A percentile compares a stretch with the other conserved stretches of the same genome.
These are phyloP conservation scores for Furcasterigmium furcatum DNA, from an alignment of 2,329 filamentous ascomycete genomes.

Conservation along the genomic window DNA sequence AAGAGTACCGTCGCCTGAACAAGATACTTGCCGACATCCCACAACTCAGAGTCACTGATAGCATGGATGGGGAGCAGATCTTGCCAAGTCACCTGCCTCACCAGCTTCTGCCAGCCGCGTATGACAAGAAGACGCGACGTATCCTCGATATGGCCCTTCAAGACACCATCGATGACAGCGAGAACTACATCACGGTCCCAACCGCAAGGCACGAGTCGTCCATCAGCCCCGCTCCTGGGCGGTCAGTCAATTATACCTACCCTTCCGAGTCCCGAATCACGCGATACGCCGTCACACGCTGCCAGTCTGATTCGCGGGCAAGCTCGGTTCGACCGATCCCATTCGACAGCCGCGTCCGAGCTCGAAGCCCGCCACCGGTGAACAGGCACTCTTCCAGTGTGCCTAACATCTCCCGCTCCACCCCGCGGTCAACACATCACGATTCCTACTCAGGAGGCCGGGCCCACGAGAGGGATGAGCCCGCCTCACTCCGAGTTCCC, in stretches of 20 bases:
- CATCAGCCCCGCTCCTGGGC: too few species aligned
- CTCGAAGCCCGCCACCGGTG: neutral
- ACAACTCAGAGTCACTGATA: conserved; percentile 36
- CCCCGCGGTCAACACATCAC: neutral
- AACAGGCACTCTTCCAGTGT: neutral
- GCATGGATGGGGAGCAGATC: conserved; percentile 63
- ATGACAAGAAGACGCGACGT: conserved; percentile 55
- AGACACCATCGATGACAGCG: conserved; percentile 28
- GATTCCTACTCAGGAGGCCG: too few species aligned
- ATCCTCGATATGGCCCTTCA: conserved; percentile 58
- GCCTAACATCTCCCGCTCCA: neutral
- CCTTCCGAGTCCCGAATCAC: neutral
- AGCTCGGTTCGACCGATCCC: neutral
- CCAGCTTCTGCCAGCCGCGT: conserved; percentile 62
- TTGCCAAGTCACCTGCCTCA: conserved; percentile 78
- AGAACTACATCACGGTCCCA: too few species aligned
- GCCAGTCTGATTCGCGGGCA: neutral
- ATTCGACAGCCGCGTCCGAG: neutral
- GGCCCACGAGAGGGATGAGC: neutral
- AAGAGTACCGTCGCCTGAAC: conserved; percentile 68
- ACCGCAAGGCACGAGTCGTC: too few species aligned
- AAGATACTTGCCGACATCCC: conserved; percentile 68
- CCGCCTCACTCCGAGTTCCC: neutral
- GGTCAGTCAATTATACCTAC: neutral
- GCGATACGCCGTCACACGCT: neutral